Evolutionary conservation across 371 early-diverging fungal genomes (phyloP).

Genomic region (Polyrhizophydium stewartii): DNA sequence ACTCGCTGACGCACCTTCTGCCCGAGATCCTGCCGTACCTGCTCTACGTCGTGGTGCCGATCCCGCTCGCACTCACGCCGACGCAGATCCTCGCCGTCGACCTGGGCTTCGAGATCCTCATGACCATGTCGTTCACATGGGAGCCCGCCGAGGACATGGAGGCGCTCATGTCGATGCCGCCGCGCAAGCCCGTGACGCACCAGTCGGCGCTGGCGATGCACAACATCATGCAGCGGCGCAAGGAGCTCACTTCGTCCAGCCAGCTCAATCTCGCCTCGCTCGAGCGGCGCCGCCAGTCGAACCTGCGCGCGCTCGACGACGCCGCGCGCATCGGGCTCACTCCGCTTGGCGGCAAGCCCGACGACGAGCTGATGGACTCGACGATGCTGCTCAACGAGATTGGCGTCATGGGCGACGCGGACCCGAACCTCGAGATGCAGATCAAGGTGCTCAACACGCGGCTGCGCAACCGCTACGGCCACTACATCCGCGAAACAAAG

Average conservation of each 20-base stretch:
- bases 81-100: conserved; percentile 52
- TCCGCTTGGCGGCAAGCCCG: not conserved
- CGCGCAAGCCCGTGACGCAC: conserved; percentile 42
- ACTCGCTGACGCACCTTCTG: conserved; percentile 52
- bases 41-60: conserved; percentile 39
- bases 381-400: conserved; percentile 1
- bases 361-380: conserved; percentile 6
- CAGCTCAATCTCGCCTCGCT: conserved; percentile 7
- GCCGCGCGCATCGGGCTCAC: not conserved
- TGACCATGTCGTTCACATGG: conserved; percentile 52
- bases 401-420: not conserved
- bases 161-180: conserved; percentile 39
- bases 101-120: conserved; percentile 52
- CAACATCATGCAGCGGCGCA: conserved; percentile 7
- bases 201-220: conserved; percentile 8
- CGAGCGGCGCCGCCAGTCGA: not conserved
- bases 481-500: conserved; percentile 27
- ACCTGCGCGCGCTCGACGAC: not conserved
- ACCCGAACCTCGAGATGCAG: not conserved
- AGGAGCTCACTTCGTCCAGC: conserved; percentile 9
- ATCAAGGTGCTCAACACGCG: conserved; percentile 4
- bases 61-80: conserved; percentile 50
- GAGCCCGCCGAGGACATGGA: conserved; percentile 48
- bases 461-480: conserved; percentile 21
- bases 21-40: conserved; percentile 46